phyloP scores from a whole-genome alignment of 257 asterid genomes.

The Solanum verrucosum region DNA sequence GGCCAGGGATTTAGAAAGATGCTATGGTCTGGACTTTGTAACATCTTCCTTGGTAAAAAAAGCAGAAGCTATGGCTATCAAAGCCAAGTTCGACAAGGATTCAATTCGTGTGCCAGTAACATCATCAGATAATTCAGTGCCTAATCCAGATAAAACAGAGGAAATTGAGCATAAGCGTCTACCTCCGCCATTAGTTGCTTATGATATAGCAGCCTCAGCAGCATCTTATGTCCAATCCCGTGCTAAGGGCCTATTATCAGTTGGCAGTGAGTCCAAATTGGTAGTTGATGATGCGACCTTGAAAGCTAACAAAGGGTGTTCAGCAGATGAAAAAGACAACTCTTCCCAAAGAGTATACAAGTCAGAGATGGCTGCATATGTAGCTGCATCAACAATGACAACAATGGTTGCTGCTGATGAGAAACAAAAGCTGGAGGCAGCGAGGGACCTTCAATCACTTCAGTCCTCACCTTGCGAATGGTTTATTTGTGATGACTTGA shows the following conservation, averaged over 20 bases:
- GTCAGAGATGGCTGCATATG: slow-evolving; percentile 65
- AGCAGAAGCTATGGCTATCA: slow-evolving; percentile 48
- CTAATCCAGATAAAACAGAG: slow-evolving; percentile 1
- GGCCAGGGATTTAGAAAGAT: slow-evolving; percentile 59
- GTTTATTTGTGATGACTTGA: slow-evolving; percentile 75
- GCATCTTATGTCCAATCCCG: slow-evolving; percentile 63
- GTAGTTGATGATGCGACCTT: background rate
- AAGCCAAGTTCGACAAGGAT: slow-evolving; percentile 29
- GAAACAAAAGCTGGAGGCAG: slow-evolving; percentile 64
- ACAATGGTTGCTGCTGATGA: slow-evolving; percentile 83
- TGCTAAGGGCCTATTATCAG: slow-evolving; percentile 24
- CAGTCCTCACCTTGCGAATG: slow-evolving; percentile 84
- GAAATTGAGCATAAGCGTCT: slow-evolving; percentile 7
- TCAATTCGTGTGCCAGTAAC: slow-evolving; percentile 7
- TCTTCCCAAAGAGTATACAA: slow-evolving; percentile 12
- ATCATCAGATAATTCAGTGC: background rate
- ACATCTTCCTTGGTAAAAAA: slow-evolving; percentile 78
- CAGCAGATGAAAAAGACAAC: slow-evolving; percentile 9
- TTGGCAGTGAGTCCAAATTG: slow-evolving; percentile 15
- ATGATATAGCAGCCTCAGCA: slow-evolving; percentile 77
- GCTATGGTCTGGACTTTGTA: slow-evolving; percentile 55
- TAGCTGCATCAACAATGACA: slow-evolving; percentile 80
- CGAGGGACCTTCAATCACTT: slow-evolving; percentile 74
- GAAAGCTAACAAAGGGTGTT: background rate
- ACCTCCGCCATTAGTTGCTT: slow-evolving; percentile 42